Evolutionary conservation across 1,139 yeast genomes (phyloP).

Genomic region (Taiozyma onychis): DNA sequence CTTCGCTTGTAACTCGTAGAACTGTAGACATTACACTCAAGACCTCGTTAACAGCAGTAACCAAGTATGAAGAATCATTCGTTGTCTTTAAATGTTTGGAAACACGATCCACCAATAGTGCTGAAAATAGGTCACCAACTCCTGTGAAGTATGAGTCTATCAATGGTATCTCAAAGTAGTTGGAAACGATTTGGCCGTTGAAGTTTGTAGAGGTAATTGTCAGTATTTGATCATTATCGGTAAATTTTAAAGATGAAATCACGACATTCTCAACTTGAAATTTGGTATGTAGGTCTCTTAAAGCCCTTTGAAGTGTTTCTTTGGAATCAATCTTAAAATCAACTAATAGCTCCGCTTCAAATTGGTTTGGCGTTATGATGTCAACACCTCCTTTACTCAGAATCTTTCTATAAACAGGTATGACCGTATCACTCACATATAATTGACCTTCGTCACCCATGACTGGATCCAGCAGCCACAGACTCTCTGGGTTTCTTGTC

Average conservation of each 20-base stretch:
- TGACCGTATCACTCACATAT: slow-evolving; percentile 54
- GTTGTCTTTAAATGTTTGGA: slow-evolving; percentile 11
- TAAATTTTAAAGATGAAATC: slow-evolving; percentile 35
- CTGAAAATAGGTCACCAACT: slow-evolving; percentile 67
- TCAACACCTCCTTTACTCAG: slow-evolving; percentile 41
- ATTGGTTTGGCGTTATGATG: slow-evolving; percentile 67
- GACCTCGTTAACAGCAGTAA: slow-evolving; percentile 19
- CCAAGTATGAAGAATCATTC: slow-evolving; percentile 5
- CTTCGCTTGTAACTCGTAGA: slow-evolving; percentile 17
- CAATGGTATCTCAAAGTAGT: slow-evolving; percentile 40
- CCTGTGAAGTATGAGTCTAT: slow-evolving; percentile 70
- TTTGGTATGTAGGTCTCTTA: slow-evolving; percentile 35
- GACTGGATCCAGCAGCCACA: slow-evolving; percentile 64
- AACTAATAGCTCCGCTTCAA: slow-evolving; percentile 57
- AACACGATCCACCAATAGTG: slow-evolving; percentile 49
- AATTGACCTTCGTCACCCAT: slow-evolving; percentile 71
- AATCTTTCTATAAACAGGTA: slow-evolving; percentile 44
- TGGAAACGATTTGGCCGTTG: slow-evolving; percentile 7
- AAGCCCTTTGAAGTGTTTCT: slow-evolving; percentile 34
- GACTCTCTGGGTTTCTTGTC: slow-evolving; percentile 15
- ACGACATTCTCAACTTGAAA: slow-evolving; percentile 44
- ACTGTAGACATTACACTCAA: slow-evolving; percentile 22
- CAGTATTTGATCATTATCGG: slow-evolving; percentile 6
- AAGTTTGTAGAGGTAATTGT: slow-evolving; percentile 14
- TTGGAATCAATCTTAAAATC: slow-evolving; percentile 36